A percentile compares a stretch with the other conserved stretches of the same genome.
phyloP scores from a whole-genome alignment of 306 rosid genomes.

The Comarum palustre region DNA sequence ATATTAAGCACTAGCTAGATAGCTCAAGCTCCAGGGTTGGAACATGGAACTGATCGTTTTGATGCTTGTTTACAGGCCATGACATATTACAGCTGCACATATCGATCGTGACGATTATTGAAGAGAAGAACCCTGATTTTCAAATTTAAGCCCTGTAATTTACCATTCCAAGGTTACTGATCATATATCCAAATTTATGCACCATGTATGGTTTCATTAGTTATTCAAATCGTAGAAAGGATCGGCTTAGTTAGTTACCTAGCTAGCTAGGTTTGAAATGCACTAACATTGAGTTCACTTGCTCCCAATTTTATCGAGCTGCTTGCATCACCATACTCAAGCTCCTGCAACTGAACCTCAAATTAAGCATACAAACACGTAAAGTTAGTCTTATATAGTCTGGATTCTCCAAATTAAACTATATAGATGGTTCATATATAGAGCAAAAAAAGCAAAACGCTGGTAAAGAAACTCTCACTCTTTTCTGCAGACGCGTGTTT shows the following conservation, averaged over 20 bases:
- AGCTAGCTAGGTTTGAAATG: neutral
- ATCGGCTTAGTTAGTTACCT: neutral
- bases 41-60: neutral
- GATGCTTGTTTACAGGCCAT: neutral
- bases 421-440: neutral
- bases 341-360: conserved; percentile 25
- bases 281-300: neutral
- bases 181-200: neutral
- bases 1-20: neutral
- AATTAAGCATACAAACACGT: neutral
- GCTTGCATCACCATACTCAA: neutral
- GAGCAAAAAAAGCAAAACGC: neutral
- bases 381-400: neutral
- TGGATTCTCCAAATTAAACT: neutral
- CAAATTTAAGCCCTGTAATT: neutral
- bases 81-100: neutral
- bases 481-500: conserved; percentile 34
- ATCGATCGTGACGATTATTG: neutral
- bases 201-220: neutral
- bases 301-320: neutral
- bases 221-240: neutral
- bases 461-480: conserved; percentile 28
- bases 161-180: neutral
- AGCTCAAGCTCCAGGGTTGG: neutral
- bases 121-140: neutral